Evolutionary conservation across 2,329 filamentous ascomycete genomes (phyloP).

Genomic region (Purpureocillium takamizusanense): DNA sequence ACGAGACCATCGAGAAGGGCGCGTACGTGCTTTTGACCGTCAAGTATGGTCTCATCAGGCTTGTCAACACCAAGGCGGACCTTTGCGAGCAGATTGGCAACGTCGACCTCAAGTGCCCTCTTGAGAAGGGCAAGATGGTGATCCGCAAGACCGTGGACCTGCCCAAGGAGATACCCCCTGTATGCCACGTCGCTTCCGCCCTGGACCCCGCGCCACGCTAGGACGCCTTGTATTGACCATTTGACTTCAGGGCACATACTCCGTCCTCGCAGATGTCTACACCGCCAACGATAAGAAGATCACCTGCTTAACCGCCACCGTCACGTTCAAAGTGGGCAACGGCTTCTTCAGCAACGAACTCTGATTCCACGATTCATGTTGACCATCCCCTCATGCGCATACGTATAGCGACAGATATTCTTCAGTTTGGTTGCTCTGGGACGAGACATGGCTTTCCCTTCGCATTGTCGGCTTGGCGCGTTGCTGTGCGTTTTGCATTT

Average conservation of each 20-base stretch:
- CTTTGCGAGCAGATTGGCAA: constrained; percentile 85
- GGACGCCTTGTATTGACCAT: no score
- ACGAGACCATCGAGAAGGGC: constrained; percentile 62
- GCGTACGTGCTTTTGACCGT: constrained; percentile 77
- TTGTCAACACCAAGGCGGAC: constrained; percentile 73
- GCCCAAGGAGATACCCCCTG: constrained; percentile 79
- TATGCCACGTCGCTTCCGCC: constrained; percentile 36
- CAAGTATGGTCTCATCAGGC: constrained; percentile 87
- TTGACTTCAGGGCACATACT: constrained; percentile 75
- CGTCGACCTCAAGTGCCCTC: constrained; percentile 80
- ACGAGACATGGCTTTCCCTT: not conserved
- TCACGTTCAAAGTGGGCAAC: constrained; percentile 45
- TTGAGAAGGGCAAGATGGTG: constrained; percentile 66
- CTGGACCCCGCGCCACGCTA: not conserved
- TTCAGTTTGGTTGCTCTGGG: not conserved
- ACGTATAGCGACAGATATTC: not conserved
- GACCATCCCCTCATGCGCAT: not conserved
- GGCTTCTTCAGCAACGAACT: constrained; percentile 33
- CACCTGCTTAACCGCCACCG: constrained; percentile 74
- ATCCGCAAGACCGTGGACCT: constrained; percentile 78
- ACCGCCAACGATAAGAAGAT: constrained; percentile 64
- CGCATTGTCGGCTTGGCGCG: no score
- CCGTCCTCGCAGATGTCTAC: constrained; percentile 77
- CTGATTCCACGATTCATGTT: constrained; percentile 13
- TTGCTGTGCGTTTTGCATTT: no score